Base-by-base conservation (phyloP, 306 rosid genomes). In the Erythrophleum fordii region DNA sequence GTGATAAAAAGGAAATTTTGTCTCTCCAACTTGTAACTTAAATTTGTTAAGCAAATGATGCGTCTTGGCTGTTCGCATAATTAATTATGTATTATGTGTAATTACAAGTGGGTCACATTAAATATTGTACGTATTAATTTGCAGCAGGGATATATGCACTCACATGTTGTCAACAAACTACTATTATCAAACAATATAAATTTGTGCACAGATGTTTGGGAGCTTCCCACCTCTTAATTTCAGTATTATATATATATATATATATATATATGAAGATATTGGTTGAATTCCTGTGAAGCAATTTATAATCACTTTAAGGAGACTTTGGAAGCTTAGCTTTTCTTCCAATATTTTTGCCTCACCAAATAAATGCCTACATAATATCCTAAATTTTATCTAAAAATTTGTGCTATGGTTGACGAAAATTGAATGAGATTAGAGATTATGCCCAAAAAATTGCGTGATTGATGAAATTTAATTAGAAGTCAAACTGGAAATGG, bases 141-240 rank as follows among this genome's bases (percentile, higher is more conserved):
- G 51, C 16, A 45, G 51, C 17, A 45, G 14, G 51, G 17, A 45
- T 45, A 12, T 45, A 45, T 11, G 51, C 51, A 45, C 51, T 3
- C 51, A 45, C 51, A 45, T 45, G 14, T 45, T 45, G 16, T 45
- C 0, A 45, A 12, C 51, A 0, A 11, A 45, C 51, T 45, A 45
- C 11, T 45, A 45, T 45, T 45, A 45, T 12, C 51, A 45, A 9
- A 45, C 16, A 45, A 45, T 39, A 45, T 12, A 45, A n/a, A n/a
- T n/a, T n/a, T n/a, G n/a, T n/a, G n/a, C n/a, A n/a, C n/a, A n/a
- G n/a, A 26, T 59, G 37, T 25, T 25, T 26, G 37, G 66, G 20
- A 56, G 62, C 62, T 56, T 23, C 62, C 31, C 34, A 9, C 58
- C 62, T 42, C 62, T 56, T n/a, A n/a, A n/a, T n/a, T 56, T 56